Percentiles rank a stretch among this genome's conserved stretches.
These are phyloP conservation scores for Fomitopsis serialis DNA, from an alignment of 768 basidiomycete species.

Conservation along the genomic window DNA sequence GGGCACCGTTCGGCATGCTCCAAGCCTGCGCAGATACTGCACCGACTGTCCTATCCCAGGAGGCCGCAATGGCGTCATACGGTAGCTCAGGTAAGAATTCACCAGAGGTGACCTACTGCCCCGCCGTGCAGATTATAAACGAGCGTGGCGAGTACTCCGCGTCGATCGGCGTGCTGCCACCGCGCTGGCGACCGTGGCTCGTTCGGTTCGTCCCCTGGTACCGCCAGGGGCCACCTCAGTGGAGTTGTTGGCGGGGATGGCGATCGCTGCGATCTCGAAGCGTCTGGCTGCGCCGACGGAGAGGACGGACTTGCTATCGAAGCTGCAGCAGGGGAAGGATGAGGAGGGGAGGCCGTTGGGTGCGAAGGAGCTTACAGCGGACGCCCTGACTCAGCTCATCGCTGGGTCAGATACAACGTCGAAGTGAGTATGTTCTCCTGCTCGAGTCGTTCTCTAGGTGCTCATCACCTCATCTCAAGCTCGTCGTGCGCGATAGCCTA, in stretches of 20 bases:
- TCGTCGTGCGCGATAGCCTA: constrained; percentile 88
- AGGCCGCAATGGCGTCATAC: constrained; percentile 52
- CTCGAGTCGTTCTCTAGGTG: background rate
- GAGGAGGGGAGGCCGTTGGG: constrained; percentile 76
- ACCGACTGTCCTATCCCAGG: constrained; percentile 53
- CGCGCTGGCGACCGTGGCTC: constrained; percentile 63
- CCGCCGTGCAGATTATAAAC: constrained; percentile 82
- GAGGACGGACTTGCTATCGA: constrained; percentile 74
- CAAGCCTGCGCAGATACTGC: constrained; percentile 66
- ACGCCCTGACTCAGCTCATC: constrained; percentile 82
- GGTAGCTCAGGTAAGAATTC: constrained; percentile 39
- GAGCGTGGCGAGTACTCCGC: constrained; percentile 86
- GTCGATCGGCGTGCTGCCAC: constrained; percentile 73
- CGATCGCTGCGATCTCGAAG: constrained; percentile 57
- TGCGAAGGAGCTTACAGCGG: constrained; percentile 78
- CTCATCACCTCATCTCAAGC: constrained; percentile 29
- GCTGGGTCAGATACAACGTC: constrained; percentile 92
- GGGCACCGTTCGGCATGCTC: constrained; percentile 86
- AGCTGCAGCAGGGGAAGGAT: constrained; percentile 74
- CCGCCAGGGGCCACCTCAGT: constrained; percentile 61
- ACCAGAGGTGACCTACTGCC: constrained; percentile 43
- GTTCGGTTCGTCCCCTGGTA: constrained; percentile 63
- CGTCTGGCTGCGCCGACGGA: constrained; percentile 65
- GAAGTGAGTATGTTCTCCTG: constrained; percentile 49
- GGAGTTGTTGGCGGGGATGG: constrained; percentile 69